Evolutionary conservation across 2,329 filamentous ascomycete species (phyloP), one percentile per base, ranked within the genome.

Genomic region (Calonectria pseudoturangicola): DNA sequence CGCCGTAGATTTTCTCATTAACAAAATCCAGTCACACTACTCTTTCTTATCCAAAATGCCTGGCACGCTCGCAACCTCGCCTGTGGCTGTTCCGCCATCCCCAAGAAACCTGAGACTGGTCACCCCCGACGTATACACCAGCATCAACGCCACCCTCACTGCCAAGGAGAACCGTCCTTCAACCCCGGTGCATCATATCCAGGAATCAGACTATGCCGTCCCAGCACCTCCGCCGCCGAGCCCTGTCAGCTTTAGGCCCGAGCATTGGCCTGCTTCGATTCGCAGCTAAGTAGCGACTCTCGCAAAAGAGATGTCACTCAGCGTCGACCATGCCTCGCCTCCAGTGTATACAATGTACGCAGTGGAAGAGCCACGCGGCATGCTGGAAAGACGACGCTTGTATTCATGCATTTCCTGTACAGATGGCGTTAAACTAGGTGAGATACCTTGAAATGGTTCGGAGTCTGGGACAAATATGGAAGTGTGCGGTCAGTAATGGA

Each of bases 181-280:
- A 72, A 86, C 87, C 3, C 88, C 89, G 0, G 84, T 87, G 73
- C 88, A 87, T 75, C 84, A 85, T 75, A 89, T 90, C 77, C 86
- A 86, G 74, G 88, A 91, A 78, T 85, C 89, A 71, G 91, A 92
- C 82, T 93, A 92, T 84, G 86, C 87, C 39, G 90, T 92, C 25
- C 91, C 91, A n/a, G 90, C 91, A 16, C 89, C 91, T 48, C 91
- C 91, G 15, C 91, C 91, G 25, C 90, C 91, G 15, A 92, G 89
- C 76, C 91, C 91, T 9, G 89, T 93, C 80, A 89, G 89, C 83
- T 92, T 92, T 79, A 87, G 89, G 36, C 82, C 84, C 28, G 89
- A 92, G 70, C 86, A 89, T 80, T 91, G 90, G 89, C 85, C 87
- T 66, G 81, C 83, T 43, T 80, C 82, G 56, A 74, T 76, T 56